Base-by-base conservation (phyloP, 148 eudicot genomes). In the Persicaria tinctoria region DNA sequence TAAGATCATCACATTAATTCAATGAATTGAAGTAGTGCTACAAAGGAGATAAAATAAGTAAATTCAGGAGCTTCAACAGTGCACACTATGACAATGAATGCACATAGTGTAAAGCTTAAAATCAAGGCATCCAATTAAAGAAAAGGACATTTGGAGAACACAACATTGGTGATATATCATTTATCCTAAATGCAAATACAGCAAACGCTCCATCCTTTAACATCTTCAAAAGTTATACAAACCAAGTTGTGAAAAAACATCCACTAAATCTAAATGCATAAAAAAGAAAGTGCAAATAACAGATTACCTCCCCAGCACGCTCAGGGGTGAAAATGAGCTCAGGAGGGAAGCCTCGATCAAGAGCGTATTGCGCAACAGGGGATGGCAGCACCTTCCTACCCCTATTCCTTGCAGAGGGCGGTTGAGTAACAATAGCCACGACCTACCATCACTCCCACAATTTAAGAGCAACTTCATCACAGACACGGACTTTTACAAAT, bases 361-460 rank as follows among this genome's bases (percentile, higher is more conserved):
- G 86, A 78, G 97, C 96, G 74, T 85, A 88, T 32, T 90, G 93
- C 49, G 94, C 98, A 79, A 95, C 96, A 47, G 96, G 92, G 72
- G 98, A 95, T 32, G 93, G 93, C 81, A 81, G 75, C 81, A 92
- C 83, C 82, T 86, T 92, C 80, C 91, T 83, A 46, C 98, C 96
- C 74, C 96, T 86, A 69, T 87, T 78, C 78, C 89, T 89, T 45
- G 84, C 90, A 27, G 93, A 86, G 49, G 96, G 93, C 5, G 98
- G 98, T 70, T 95, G 98, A 69, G 96, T 95, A 51, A 95, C 97
- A 82, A 95, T 85, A 18, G 91, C 97, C 74, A 90, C 90, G 74
- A 95, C 87, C 98, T 95, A 83, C 32, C 77, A 71, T 71, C 8
- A 46, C 38, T 48, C 14, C 32, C 54, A 48, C 4, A 46, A 46